Evolutionary conservation across 441 rosid genomes (phyloP).

Genomic region (Mallotus japonicus): DNA sequence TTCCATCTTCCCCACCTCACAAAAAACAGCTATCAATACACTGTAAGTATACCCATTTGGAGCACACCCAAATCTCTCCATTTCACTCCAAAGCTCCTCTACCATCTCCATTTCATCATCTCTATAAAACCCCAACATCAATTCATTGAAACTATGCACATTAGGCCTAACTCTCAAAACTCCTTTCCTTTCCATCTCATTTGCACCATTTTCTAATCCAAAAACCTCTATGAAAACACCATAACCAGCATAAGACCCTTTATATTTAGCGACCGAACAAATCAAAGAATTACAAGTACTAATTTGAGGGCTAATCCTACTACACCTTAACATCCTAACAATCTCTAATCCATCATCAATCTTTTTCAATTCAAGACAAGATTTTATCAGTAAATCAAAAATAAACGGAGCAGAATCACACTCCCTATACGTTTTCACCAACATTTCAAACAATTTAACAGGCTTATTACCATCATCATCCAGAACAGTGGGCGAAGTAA

Average conservation of each 20-base stretch:
- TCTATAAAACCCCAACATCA: conserved; percentile 59
- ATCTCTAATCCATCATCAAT: conserved; percentile 54
- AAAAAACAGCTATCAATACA: conserved; percentile 51
- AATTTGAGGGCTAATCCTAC: conserved; percentile 50
- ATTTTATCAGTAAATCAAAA: conserved; percentile 59
- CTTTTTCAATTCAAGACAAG: conserved; percentile 59
- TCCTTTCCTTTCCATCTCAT: conserved; percentile 28
- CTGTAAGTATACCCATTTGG: conserved; percentile 50
- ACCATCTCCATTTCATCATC: conserved; percentile 59
- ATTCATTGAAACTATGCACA: conserved; percentile 56
- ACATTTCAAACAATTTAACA: conserved; percentile 40
- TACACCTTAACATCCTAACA: conserved; percentile 52
- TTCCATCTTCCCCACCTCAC: conserved; percentile 48
- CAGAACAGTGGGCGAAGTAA: conserved; percentile 30
- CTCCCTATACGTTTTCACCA: conserved; percentile 54
- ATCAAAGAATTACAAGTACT: conserved; percentile 60
- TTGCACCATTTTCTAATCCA: conserved; percentile 11
- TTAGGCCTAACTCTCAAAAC: conserved; percentile 39
- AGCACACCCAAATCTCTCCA: conserved; percentile 42
- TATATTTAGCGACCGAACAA: conserved; percentile 37
- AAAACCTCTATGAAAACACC: conserved; percentile 41
- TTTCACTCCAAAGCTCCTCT: conserved; percentile 61
- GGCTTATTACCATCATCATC: conserved; percentile 13
- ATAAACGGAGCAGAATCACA: conserved; percentile 91
- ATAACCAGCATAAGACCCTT: conserved; percentile 46